Base-by-base conservation (phyloP, 805 yeast species). In the Cyberlindnera saturnus region DNA sequence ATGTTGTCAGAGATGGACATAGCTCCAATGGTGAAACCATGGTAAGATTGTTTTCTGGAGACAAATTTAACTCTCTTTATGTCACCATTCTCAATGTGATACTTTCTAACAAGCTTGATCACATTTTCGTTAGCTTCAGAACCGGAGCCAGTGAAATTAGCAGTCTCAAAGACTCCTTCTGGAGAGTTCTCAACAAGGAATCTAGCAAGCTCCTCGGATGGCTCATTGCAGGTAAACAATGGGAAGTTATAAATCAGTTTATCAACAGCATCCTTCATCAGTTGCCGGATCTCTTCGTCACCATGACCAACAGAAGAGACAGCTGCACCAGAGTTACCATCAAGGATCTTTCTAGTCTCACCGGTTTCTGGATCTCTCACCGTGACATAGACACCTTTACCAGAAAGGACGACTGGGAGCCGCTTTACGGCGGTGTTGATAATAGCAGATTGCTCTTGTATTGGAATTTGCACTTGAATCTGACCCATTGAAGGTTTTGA, bases 71-170 rank as follows among this genome's bases (percentile, higher is more conserved):
- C 56, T 56, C 76, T 66, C 43, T 65, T 57, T 5, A 60, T 48
- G 44, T 71, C 72, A 40, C 74, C 75, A 19, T 55, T 63, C 48
- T 69, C 75, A 34, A 65, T 57, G 45, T 62, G 69, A 49, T 66
- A 73, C 55, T 72, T 75, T 55, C 66, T 66, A 26, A 76, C 75
- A 48, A 80, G 73, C 62, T 79, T 79, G 52, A 79, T 51, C 5
- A 82, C 82, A 23, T 79, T 81, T 56, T 79, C 86, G 54, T 77
- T 79, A 18, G 84, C 77, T 60, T 79, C 86, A 15, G 84, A 69
- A 10, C 87, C 88, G 4, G 82, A 74, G 44, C 80, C 79, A 40
- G 77, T 70, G 59, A 67, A 69, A 29, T 67, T 57, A 6, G 73
- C 75, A 39, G 67, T 56, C 36, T 62, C 65, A 52, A 71, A 71